phyloP scores from a whole-genome alignment of 768 basidiomycete genomes.

The Trametes sanguinea region DNA sequence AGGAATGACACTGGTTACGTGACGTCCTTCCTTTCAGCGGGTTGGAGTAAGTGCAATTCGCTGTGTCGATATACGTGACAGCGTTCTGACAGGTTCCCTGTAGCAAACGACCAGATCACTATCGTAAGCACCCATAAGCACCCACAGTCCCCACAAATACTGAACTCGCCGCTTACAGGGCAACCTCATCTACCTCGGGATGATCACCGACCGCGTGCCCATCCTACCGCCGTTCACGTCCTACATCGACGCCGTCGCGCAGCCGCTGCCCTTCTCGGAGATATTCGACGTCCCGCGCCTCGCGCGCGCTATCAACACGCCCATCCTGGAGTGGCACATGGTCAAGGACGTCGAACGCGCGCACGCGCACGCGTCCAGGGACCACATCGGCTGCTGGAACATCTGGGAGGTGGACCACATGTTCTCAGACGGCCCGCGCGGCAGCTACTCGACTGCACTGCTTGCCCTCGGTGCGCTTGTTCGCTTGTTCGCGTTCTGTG shows the following conservation, averaged over 20 bases:
- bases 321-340: constrained; percentile 43
- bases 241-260: constrained; percentile 34
- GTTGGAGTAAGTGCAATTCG: constrained; percentile 49
- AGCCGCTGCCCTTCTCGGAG: constrained; percentile 36
- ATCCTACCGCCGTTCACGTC: constrained; percentile 42
- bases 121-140: not conserved
- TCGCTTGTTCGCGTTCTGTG: not conserved
- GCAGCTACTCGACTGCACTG: constrained; percentile 22
- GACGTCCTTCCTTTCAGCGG: constrained; percentile 69
- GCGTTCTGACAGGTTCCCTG: not conserved
- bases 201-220: constrained; percentile 39
- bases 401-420: constrained; percentile 34
- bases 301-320: constrained; percentile 22
- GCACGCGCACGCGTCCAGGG: constrained; percentile 12
- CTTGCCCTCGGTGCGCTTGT: constrained; percentile 32
- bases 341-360: constrained; percentile 35
- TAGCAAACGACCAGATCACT: constrained; percentile 77
- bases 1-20: constrained; percentile 59
- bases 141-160: not conserved
- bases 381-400: constrained; percentile 45
- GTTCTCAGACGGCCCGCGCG: constrained; percentile 24
- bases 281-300: constrained; percentile 44
- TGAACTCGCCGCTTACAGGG: constrained; percentile 16
- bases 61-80: not conserved
- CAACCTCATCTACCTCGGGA: constrained; percentile 42